A percentile compares a stretch with the other conserved stretches of the same genome.
These are phyloP conservation scores for Filobasidium floriforme DNA, from an alignment of 768 basidiomycete species.

Conservation along the genomic window DNA sequence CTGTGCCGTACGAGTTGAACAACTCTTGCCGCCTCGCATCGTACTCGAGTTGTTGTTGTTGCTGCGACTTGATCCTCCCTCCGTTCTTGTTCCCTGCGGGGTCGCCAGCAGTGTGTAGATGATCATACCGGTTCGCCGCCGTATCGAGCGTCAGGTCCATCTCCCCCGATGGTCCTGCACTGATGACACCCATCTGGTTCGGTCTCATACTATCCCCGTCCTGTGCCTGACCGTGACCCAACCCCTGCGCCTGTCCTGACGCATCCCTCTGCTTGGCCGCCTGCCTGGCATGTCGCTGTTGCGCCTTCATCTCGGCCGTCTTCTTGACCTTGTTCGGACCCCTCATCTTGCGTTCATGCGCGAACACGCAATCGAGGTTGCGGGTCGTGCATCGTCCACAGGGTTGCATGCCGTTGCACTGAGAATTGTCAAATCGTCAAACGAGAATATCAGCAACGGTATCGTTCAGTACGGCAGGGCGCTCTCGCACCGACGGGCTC, in stretches of 20 bases:
- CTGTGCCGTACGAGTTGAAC: not conserved
- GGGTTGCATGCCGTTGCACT: conserved; percentile 36
- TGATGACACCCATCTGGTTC: not conserved
- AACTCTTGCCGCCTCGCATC: not conserved
- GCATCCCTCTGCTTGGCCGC: conserved; percentile 12
- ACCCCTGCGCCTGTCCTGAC: not conserved
- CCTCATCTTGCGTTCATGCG: conserved; percentile 28
- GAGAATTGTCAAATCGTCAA: not conserved
- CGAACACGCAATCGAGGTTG: conserved; percentile 28
- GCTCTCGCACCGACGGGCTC: too few species aligned
- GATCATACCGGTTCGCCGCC: not conserved
- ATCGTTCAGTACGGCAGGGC: too few species aligned
- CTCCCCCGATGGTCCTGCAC: not conserved
- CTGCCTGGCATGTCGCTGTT: conserved; percentile 9
- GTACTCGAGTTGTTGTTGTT: not conserved
- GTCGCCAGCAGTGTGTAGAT: not conserved
- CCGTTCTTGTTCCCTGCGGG: not conserved
- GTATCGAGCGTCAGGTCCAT: conserved; percentile 7
- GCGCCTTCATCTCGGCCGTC: conserved; percentile 17
- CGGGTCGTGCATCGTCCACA: conserved; percentile 34
- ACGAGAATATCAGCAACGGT: not conserved
- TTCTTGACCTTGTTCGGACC: conserved; percentile 33
- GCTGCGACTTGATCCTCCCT: not conserved
- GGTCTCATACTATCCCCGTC: not conserved
- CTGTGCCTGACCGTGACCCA: not conserved